Evolutionary conservation across 2,329 filamentous ascomycete genomes (phyloP).

Genomic region (Trichoderma hamatum): DNA sequence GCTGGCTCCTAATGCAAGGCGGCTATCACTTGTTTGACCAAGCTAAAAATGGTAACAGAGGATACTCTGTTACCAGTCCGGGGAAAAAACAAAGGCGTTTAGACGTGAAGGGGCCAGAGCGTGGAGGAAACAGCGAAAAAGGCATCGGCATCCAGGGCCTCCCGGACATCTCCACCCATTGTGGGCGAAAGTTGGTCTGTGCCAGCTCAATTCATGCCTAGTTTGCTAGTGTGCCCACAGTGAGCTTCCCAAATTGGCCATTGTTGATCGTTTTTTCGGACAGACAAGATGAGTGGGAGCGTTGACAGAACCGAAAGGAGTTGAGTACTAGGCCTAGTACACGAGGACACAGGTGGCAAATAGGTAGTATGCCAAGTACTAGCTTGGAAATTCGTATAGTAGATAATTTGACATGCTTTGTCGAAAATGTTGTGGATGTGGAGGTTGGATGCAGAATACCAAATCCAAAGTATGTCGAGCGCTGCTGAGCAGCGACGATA

Average conservation of each 20-base stretch:
- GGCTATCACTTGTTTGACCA: neutral
- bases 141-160: neutral
- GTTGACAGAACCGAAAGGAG: neutral
- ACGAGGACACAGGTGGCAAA: neutral
- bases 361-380: neutral
- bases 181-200: conserved; percentile 4
- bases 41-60: conserved; percentile 9
- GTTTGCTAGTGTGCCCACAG: neutral
- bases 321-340: neutral
- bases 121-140: neutral
- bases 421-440: neutral
- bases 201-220: neutral
- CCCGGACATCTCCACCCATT: neutral
- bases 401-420: neutral
- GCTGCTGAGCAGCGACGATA: neutral
- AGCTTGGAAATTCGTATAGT: neutral
- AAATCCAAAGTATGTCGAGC: neutral
- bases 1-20: conserved; percentile 4
- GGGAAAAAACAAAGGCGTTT: neutral
- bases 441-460: neutral
- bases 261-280: neutral
- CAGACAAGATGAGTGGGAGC: neutral
- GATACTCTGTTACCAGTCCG: neutral
- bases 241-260: conserved; percentile 6
- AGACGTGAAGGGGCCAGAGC: neutral